phyloP scores from a whole-genome alignment of 192 early-diverging fungal genomes.

The Linnemannia exigua region DNA sequence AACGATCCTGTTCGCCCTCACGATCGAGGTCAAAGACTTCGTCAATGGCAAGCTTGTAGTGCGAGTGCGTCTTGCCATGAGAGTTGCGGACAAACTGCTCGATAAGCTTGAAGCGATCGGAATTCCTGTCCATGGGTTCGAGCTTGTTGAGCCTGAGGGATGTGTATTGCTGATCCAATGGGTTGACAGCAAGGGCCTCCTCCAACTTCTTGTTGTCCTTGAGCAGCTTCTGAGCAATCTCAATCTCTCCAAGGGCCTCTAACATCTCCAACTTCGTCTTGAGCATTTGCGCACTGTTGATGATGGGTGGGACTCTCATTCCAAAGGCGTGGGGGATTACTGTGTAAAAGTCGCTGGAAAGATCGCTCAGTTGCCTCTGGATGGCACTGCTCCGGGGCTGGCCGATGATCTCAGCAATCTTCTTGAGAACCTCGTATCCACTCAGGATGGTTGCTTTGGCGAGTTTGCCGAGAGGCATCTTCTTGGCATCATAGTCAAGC shows the following conservation, averaged over 20 bases:
- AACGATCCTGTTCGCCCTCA: constrained; percentile 69
- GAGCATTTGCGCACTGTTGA: constrained; percentile 61
- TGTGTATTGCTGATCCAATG: constrained; percentile 70
- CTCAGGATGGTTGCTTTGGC: constrained; percentile 71
- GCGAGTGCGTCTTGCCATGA: constrained; percentile 71
- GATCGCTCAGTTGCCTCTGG: constrained; percentile 27
- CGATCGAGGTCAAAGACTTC: constrained; percentile 71
- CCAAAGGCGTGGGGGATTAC: constrained; percentile 81
- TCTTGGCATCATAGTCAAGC: constrained; percentile 81
- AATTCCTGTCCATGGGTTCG: constrained; percentile 64
- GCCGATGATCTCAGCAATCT: constrained; percentile 64
- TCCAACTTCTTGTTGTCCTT: constrained; percentile 54
- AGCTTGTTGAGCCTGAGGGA: constrained; percentile 68
- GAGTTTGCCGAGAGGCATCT: constrained; percentile 84
- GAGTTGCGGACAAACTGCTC: constrained; percentile 73
- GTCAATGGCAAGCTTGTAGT: constrained; percentile 58
- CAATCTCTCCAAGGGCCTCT: constrained; percentile 76
- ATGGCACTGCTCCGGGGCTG: neutral
- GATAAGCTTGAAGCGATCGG: constrained; percentile 70
- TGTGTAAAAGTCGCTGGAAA: constrained; percentile 75
- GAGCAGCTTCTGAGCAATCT: constrained; percentile 73
- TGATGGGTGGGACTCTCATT: constrained; percentile 60
- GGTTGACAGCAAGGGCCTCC: constrained; percentile 61
- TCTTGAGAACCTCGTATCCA: constrained; percentile 70
- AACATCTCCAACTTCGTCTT: constrained; percentile 76